Evolutionary conservation across 805 yeast species (phyloP), one percentile per base, ranked within the genome.

Genomic region (Candida ficus): DNA sequence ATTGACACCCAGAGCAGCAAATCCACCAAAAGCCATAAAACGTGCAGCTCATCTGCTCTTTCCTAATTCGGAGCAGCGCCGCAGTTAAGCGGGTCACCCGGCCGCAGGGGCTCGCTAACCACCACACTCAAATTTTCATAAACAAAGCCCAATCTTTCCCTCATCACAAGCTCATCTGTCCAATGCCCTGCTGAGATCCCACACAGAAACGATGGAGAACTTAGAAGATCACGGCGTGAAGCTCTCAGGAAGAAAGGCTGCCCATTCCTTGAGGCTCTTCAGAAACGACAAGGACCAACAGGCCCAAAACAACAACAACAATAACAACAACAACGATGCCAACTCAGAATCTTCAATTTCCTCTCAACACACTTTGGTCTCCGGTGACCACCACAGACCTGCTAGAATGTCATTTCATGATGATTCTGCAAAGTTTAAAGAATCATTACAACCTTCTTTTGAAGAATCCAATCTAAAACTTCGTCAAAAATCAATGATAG

Each of bases 201-300:
- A 7, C 23, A 6, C 23, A 20, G 14, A 9, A 6, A 27, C 27
- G 32, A 23, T 17, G 19, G 27, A 35, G 14, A 16, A 25, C 33
- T 14, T 20, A 17, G 7, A 26, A 19, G 35, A 17, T 34, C 23
- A 19, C 43, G 40, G 16, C 49, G 13, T 48, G 4, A 45, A 52
- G 35, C 43, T 49, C 37, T 66, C 77, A 1, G 80, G 80, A 5
- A 61, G 81, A 43, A 76, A 76, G 50, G 81, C 81, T 0, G 81
- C 83, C 11, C 64, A 73, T 38, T 73, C 81, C 1, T 57, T 78
- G 19, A 61, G 82, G 33, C 57, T 79, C 12, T 79, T 79, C 52
- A 64, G 76, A 41, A 56, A 58, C 16, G 67, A 58, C 21, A 54
- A 62, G 44, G 43, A 43, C 30, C 44, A 50, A 13, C 16, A 22